A percentile compares a stretch with the other conserved stretches of the same genome.
Evolutionary conservation across 305 asterid species (phyloP).

Genomic region (Fraxinus dipetala): DNA sequence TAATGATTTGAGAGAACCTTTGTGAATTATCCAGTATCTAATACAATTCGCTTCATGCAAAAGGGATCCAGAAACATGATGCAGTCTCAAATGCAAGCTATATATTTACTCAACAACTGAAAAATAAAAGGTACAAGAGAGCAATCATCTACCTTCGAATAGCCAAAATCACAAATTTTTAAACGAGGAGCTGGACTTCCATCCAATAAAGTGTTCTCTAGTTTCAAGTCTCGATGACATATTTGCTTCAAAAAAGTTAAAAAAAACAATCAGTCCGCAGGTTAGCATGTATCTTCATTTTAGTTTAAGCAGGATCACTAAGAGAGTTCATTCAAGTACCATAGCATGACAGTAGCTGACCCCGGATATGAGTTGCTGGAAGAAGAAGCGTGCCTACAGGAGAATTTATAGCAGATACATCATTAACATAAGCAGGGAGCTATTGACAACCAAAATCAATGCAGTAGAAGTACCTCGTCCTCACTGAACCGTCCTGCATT

Average conservation of each 20-base stretch:
- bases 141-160: conserved; percentile 67
- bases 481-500: conserved; percentile 96
- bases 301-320: neutral
- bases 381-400: conserved; percentile 84
- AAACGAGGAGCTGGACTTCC: conserved; percentile 94
- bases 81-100: neutral
- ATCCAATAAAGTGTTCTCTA: conserved; percentile 89
- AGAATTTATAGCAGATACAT: conserved; percentile 11
- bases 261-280: conserved; percentile 10
- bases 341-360: conserved; percentile 96
- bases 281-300: neutral
- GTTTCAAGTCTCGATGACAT: conserved; percentile 91
- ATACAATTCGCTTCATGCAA: neutral
- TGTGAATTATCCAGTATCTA: neutral
- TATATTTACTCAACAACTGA: neutral
- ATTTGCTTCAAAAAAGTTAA: conserved; percentile 62
- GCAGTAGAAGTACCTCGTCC: conserved; percentile 61
- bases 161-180: conserved; percentile 94
- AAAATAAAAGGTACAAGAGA: neutral
- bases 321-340: conserved; percentile 47
- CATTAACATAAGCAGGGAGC: neutral
- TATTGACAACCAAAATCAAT: neutral
- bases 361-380: conserved; percentile 97
- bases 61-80: neutral
- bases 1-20: neutral